Conservation (phyloP, 345 rosid genomes). For the Viola odorata region DNA sequence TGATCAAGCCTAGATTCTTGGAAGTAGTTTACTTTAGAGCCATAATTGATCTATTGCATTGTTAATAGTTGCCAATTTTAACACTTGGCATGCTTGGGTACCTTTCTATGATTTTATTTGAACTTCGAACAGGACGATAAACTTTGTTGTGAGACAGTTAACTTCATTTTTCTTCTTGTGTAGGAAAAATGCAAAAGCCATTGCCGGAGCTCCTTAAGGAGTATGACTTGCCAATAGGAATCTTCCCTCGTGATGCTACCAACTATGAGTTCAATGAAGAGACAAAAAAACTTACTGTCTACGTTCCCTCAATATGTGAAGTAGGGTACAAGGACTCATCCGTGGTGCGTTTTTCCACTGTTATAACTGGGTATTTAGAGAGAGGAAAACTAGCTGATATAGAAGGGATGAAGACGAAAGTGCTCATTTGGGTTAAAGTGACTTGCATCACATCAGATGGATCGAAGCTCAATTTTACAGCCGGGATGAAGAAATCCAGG, state of each 20-base stretch:
- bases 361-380: constrained; percentile 65
- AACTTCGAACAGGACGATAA: too few species aligned
- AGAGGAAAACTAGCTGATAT: constrained; percentile 79
- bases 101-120: too few species aligned
- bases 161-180: neutral
- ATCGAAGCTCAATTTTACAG: constrained; percentile 69
- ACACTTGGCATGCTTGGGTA: too few species aligned
- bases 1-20: too few species aligned
- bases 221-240: constrained; percentile 70
- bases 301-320: constrained; percentile 71
- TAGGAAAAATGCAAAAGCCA: constrained; percentile 97
- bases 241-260: constrained; percentile 91
- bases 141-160: neutral
- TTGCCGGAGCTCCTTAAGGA: constrained; percentile 80
- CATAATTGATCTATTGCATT: too few species aligned
- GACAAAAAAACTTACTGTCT: constrained; percentile 63
- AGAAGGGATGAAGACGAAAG: constrained; percentile 89
- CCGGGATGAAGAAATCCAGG: constrained; percentile 75
- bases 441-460: constrained; percentile 58
- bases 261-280: constrained; percentile 92
- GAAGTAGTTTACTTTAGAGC: too few species aligned
- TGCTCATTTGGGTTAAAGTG: constrained; percentile 86
- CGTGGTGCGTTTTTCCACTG: constrained; percentile 59
- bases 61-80: too few species aligned
- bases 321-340: constrained; percentile 90